Evolutionary conservation across 2,329 filamentous ascomycete genomes (phyloP).

Genomic region (Penicillium sp.): DNA sequence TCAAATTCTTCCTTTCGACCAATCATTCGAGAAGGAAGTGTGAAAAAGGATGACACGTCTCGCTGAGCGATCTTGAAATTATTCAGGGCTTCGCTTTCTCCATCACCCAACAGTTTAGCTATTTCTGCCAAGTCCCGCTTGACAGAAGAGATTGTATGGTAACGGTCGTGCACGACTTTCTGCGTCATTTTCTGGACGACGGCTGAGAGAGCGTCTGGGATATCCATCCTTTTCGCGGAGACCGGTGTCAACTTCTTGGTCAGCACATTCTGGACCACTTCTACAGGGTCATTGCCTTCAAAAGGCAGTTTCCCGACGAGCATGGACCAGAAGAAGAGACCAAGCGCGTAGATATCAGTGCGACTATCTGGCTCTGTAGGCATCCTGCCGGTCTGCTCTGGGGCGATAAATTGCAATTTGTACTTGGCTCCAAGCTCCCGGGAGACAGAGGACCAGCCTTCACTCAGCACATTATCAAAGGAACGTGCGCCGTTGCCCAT

Average conservation of each 20-base stretch:
- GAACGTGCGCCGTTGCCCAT: slow-evolving; percentile 84
- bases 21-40: slow-evolving; percentile 77
- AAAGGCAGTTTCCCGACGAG: slow-evolving; percentile 79
- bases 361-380: slow-evolving; percentile 87
- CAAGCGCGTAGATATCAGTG: slow-evolving; percentile 91
- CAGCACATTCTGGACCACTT: slow-evolving; percentile 88
- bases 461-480: slow-evolving; percentile 87
- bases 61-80: slow-evolving; percentile 76
- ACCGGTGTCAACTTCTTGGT: slow-evolving; percentile 75
- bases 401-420: slow-evolving; percentile 88
- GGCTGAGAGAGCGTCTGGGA: slow-evolving; percentile 76
- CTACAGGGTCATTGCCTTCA: slow-evolving; percentile 74
- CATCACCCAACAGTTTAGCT: slow-evolving; percentile 71
- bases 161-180: slow-evolving; percentile 82
- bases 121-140: slow-evolving; percentile 77
- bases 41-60: slow-evolving; percentile 90
- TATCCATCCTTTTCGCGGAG: slow-evolving; percentile 73
- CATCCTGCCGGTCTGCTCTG: slow-evolving; percentile 91
- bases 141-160: slow-evolving; percentile 83
- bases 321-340: slow-evolving; percentile 84
- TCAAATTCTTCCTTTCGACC: slow-evolving; percentile 72
- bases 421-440: slow-evolving; percentile 82
- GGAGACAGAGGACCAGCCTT: slow-evolving; percentile 81
- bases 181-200: slow-evolving; percentile 92
- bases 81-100: slow-evolving; percentile 68